A percentile compares a stretch with the other conserved stretches of the same genome.
Conservation (phyloP, 192 early-diverging fungal genomes). For the Backusella australiensis region DNA sequence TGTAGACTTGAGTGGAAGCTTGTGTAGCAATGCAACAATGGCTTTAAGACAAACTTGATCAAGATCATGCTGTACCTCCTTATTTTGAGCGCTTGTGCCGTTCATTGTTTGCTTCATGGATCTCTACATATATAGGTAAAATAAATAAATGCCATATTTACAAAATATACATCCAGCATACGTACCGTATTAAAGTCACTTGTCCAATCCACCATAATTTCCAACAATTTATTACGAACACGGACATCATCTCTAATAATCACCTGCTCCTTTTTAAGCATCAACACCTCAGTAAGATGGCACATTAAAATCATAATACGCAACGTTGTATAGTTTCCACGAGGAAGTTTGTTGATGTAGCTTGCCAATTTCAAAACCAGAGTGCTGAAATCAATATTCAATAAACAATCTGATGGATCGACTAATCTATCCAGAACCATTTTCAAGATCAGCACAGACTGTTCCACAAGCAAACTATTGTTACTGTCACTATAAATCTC, state of each 20-base stretch:
- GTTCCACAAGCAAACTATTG: conserved; percentile 67
- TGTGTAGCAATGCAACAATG: conserved; percentile 58
- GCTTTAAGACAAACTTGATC: conserved; percentile 76
- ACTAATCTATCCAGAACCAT: conserved; percentile 63
- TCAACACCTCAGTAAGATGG: conserved; percentile 65
- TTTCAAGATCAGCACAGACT: conserved; percentile 65
- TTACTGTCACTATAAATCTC: conserved; percentile 47
- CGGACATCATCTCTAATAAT: conserved; percentile 65
- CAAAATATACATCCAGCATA: neutral
- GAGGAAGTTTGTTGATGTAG: conserved; percentile 63
- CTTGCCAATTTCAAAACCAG: conserved; percentile 59
- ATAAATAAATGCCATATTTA: neutral
- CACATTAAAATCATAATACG: conserved; percentile 75
- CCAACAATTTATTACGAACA: conserved; percentile 63
- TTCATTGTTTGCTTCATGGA: neutral
- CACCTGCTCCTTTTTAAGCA: conserved; percentile 67
- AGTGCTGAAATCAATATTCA: conserved; percentile 61
- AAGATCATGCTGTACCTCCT: conserved; percentile 67
- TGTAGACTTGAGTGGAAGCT: conserved; percentile 65
- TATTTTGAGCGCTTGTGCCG: conserved; percentile 32
- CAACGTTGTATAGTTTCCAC: conserved; percentile 41
- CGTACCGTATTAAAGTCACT: conserved; percentile 54
- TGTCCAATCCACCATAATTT: conserved; percentile 72
- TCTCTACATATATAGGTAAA: neutral
- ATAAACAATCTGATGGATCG: conserved; percentile 44